Base-by-base conservation (phyloP, 345 rosid genomes). In the Pseudoturritis turrita region DNA sequence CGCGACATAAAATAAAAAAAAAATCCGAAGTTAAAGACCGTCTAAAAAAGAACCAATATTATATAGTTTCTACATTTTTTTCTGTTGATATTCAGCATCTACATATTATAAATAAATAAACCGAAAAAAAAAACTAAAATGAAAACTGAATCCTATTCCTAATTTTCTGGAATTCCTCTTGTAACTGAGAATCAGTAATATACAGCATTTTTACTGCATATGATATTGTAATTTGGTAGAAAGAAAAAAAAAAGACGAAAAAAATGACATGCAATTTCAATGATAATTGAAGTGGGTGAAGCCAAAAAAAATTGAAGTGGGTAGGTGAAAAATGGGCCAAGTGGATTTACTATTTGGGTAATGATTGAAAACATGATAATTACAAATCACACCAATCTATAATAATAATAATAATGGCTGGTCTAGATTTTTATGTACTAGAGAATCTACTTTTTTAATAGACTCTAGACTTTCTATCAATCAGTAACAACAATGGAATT, bases 321-420 rank as follows among this genome's bases (percentile, higher is more conserved):
- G 57, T 60, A 60, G 51, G 69, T 75, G 54, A 60, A 61, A 55
- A 61, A 9, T 19, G 69, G 54, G 25, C 61, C 28, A 41, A 68
- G 72, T 67, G 69, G 52, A 66, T 66, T 66, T 58, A 73, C 77
- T 73, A 57, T 73, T 73, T 73, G 44, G 46, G 46, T 52, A 58
- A 74, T 74, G 78, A 74, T 66, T 65, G 72, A 74, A 15, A 65
- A n/a, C 6, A 33, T 66, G 72, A 66, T 52, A 37, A 57, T 28
- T 58, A 65, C 47, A 57, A 65, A 55, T 56, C 72, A 57, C 9
- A 65, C 39, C 72, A 39, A n/a, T 57, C 72, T 37, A 33, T 33
- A 33, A 8, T 60, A 11, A n/a, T n/a, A n/a, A n/a, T n/a, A 15
- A 22, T 53, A 29, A 72, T 44, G 49, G 7, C 31, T 60, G 51